Percentiles rank a stretch among this genome's conserved stretches.
phyloP scores from a whole-genome alignment of 2,329 filamentous ascomycete species.

The Cordyceps fumosorosea region DNA sequence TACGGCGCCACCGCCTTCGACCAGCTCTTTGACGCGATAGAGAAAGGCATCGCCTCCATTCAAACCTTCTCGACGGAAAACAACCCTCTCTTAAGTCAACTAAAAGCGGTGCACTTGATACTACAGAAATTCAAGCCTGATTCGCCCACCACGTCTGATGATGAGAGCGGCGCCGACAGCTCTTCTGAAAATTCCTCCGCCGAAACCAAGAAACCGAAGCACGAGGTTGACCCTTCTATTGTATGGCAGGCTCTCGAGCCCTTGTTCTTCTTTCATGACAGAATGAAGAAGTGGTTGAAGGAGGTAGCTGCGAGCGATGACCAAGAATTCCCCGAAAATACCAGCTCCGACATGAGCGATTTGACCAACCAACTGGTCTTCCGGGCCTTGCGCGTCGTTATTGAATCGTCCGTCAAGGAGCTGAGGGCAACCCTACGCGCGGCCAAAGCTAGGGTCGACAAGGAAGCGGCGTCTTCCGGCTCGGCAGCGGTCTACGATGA shows the following conservation, averaged over 20 bases:
- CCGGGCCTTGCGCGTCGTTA: constrained; percentile 77
- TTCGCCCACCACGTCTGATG: constrained; percentile 15
- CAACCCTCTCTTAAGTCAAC: constrained; percentile 20
- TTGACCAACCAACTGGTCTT: constrained; percentile 88
- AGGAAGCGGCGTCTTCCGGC: constrained; percentile 42
- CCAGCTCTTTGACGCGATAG: constrained; percentile 23
- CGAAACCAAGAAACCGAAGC: not conserved
- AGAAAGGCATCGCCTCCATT: constrained; percentile 20
- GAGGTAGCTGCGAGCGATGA: constrained; percentile 50
- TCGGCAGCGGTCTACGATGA: constrained; percentile 58
- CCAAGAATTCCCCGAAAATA: constrained; percentile 15
- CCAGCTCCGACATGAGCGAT: constrained; percentile 38
- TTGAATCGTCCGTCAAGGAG: constrained; percentile 78
- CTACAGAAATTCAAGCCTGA: constrained; percentile 21
- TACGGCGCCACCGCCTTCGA: constrained; percentile 35
- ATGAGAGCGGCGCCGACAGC: constrained; percentile 18
- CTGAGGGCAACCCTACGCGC: constrained; percentile 66
- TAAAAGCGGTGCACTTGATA: constrained; percentile 21
- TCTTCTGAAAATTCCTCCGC: constrained; percentile 13
- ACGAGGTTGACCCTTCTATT: constrained; percentile 30
- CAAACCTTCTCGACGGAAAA: constrained; percentile 20
- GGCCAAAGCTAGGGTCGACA: constrained; percentile 23
- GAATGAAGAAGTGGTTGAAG: constrained; percentile 48
- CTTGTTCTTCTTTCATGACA: constrained; percentile 57
- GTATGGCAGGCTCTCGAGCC: constrained; percentile 79